Evolutionary conservation across 164 flowering plant genomes (phyloP), one percentile per base, ranked within the genome.

Genomic region (Brasenia schreberi): DNA sequence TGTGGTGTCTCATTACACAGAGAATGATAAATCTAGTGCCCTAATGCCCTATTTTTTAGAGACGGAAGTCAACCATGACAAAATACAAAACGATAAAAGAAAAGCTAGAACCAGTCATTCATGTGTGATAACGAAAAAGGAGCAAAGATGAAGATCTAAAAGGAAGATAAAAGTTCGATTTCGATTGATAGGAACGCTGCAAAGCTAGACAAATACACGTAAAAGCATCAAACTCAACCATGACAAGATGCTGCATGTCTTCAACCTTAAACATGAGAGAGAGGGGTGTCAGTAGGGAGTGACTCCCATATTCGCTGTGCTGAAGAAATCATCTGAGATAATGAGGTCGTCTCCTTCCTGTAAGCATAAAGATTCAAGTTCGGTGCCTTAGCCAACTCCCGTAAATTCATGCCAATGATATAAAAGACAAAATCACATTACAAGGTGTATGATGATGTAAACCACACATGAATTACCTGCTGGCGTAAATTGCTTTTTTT

Each of bases 321-420:
- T 74, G 64, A 78, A 84, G 71, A 85, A 80, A 64, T 89, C 90
- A 75, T 91, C 92, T 66, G 89, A 86, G 84, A 86, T 79, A 56
- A 86, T 74, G 67, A 81, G 77, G 64, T 86, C 90, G 58, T 88
- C 92, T 68, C 82, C 90, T 72, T 86, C 94, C 94, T 92, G 64
- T 75, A 72, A 62, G 70, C 42, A 53, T 6, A 49, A 49, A 49
- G 56, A 49, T 9, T 5, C 11, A 3, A 11, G 58, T 33, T 33
- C 39, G 39, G 4, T 33, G 39, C 39, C 39, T 33, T 33, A 33
- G 39, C 39, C 39, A 49, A 49, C 56, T 9, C 56, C 56, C 56
- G 16, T 49, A 9, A 49, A 49, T 9, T 14, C 16, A 49, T 9
- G 56, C 56, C 16, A 33, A 33, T 14, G 16, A 49, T 49, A 6